Base-by-base conservation (phyloP, 2,329 filamentous ascomycete genomes). In the Colletotrichum camelliae region DNA sequence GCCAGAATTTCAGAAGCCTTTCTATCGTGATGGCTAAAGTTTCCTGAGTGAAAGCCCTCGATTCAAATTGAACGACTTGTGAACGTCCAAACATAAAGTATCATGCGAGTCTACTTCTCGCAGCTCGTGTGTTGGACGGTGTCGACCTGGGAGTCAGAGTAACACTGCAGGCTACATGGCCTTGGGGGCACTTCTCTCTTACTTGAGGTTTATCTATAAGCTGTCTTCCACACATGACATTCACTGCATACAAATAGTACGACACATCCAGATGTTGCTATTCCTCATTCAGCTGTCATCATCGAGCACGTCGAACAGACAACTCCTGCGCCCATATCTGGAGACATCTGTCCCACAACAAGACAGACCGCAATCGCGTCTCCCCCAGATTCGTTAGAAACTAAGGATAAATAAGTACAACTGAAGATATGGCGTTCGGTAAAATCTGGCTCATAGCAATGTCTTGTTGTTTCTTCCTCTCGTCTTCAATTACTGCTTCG, bases 281-380 rank as follows among this genome's bases (percentile, higher is more conserved):
- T 5, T 43, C 8, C 8, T 43, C 29, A 31, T 31, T 7, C 5
- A 5, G 16, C 9, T 18, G 2, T 43, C 8, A 39, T 39, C 8
- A 18, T 15, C 8, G 35, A 2, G 13, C 6, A 43, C 10, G 9
- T n/a, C 0, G 18, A 5, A 21, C 9, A 48, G 18, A 7, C 1
- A 48, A n/a, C 5, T 12, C 18, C 18, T 12, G 39, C 9, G 39
- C n/a, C 18, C 1, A 2, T 48, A 3, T 12, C 24, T 3, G 3
- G 9, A 4, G 0, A 9, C 0, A 21, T 48, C 39, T 48, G 9
- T 48, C 10, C n/a, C 2, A 3, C 39, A 9, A 3, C 9, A 21
- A 0, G n/a, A 18, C 9, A 21, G 1, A n/a, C 5, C 10, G 1
- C 3, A 8, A 48, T 48, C 18, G 18, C 5, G 1, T 48, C 39